These are phyloP conservation scores for Verticillium tricorpus DNA, from an alignment of 2,329 filamentous ascomycete species.

Conservation along the genomic window DNA sequence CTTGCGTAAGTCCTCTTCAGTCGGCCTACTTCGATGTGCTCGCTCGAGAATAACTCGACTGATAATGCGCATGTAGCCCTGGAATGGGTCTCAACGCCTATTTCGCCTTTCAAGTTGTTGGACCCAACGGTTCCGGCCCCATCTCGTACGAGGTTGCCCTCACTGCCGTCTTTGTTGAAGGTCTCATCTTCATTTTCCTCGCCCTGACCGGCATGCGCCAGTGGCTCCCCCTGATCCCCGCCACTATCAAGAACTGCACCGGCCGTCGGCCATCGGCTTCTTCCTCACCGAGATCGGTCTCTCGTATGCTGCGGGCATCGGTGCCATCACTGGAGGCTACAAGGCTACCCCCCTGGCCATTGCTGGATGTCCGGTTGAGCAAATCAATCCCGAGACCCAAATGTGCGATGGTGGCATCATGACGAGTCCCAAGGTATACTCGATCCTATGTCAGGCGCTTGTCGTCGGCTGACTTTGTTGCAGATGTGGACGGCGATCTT, in stretches of 20 bases:
- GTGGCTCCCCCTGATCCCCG: conserved; percentile 64
- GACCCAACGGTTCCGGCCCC: conserved; percentile 50
- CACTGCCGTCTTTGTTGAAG: conserved; percentile 61
- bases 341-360: conserved; percentile 67
- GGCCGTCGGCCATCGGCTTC: conserved; percentile 59
- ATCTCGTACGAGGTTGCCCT: conserved; percentile 57
- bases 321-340: conserved; percentile 67
- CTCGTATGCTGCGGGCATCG: conserved; percentile 79
- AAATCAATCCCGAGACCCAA: conserved; percentile 39
- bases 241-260: conserved; percentile 61
- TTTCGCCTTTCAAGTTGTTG: conserved; percentile 64
- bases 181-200: conserved; percentile 59
- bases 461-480: neutral
- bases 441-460: neutral
- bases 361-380: conserved; percentile 64
- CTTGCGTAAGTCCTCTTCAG: conserved; percentile 55
- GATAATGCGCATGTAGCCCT: conserved; percentile 38
- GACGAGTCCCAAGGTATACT: conserved; percentile 64
- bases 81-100: conserved; percentile 67
- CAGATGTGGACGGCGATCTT: conserved; percentile 83
- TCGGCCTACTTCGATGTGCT: neutral
- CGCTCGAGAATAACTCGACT: neutral
- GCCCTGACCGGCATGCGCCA: conserved; percentile 66
- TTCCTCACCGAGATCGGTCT: conserved; percentile 62
- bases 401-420: conserved; percentile 61